Conservation (phyloP, 352 stramenopile genomes). For the Phytophthora ohioensis region DNA sequence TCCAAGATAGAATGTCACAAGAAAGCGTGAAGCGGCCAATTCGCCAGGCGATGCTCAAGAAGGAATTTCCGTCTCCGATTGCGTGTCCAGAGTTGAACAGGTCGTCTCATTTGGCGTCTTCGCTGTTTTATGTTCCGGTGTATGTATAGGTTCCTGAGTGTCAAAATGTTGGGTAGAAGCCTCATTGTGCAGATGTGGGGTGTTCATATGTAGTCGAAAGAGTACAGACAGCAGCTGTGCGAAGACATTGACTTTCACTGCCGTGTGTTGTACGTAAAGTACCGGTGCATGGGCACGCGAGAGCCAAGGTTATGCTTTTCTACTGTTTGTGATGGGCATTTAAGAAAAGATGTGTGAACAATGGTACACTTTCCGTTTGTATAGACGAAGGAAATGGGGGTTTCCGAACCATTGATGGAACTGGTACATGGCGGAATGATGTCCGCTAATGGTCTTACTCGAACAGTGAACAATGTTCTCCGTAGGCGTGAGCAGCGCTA, state of each 20-base stretch:
- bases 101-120: no score
- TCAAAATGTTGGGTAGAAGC: no score
- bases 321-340: background rate
- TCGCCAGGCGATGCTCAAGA: no score
- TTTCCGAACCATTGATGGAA: conserved; percentile 10
- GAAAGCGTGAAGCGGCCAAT: no score
- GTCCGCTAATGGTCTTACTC: conserved; percentile 1
- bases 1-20: no score
- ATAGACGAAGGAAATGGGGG: conserved; percentile 1
- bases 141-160: no score
- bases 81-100: no score
- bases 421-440: conserved; percentile 7
- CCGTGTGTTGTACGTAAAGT: conserved; percentile 2
- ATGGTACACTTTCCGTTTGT: conserved; percentile 11
- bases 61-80: no score
- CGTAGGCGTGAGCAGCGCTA: conserved; percentile 8
- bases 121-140: no score
- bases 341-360: background rate
- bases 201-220: no score
- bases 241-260: background rate
- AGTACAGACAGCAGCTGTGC: background rate
- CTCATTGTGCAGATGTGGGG: no score
- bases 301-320: background rate
- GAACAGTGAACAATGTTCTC: conserved; percentile 4
- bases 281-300: background rate